Evolutionary conservation across 768 basidiomycete species (phyloP).

Genomic region (Auriscalpium orientale): DNA sequence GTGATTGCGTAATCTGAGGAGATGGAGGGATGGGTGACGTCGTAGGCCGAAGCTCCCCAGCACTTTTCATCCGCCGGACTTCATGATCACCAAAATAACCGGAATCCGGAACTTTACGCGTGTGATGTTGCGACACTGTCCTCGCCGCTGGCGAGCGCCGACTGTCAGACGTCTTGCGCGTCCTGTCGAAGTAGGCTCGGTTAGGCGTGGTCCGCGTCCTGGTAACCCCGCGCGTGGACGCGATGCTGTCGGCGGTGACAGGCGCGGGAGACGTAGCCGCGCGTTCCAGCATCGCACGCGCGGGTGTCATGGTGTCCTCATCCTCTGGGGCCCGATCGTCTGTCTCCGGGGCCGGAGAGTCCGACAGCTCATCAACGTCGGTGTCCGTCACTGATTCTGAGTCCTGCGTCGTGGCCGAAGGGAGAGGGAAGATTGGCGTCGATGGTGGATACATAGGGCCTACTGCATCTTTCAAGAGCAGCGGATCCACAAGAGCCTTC

Average conservation of each 20-base stretch:
- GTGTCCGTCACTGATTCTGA: constrained; percentile 42
- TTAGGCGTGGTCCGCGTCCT: constrained; percentile 75
- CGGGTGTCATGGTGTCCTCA: constrained; percentile 69
- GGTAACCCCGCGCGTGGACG: constrained; percentile 26
- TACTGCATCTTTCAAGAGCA: constrained; percentile 56
- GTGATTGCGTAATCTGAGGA: constrained; percentile 21
- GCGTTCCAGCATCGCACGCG: constrained; percentile 45
- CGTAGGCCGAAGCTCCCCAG: constrained; percentile 57
- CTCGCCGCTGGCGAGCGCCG: neutral
- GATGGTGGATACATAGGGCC: constrained; percentile 60
- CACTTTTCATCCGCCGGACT: constrained; percentile 63
- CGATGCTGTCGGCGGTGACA: constrained; percentile 13
- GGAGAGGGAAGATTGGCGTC: constrained; percentile 49
- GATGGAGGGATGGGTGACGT: constrained; percentile 12
- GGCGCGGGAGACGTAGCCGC: constrained; percentile 43
- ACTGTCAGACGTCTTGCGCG: neutral
- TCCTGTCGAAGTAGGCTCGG: constrained; percentile 23
- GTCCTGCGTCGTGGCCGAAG: constrained; percentile 39
- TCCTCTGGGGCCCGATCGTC: constrained; percentile 44
- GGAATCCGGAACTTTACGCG: constrained; percentile 29
- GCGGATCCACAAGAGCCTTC: constrained; percentile 81
- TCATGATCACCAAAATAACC: constrained; percentile 26
- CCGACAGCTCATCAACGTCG: constrained; percentile 50
- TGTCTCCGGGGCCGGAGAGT: constrained; percentile 35
- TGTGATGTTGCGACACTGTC: constrained; percentile 1